Evolutionary conservation across 345 rosid species (phyloP).

Genomic region (Acer negundo): DNA sequence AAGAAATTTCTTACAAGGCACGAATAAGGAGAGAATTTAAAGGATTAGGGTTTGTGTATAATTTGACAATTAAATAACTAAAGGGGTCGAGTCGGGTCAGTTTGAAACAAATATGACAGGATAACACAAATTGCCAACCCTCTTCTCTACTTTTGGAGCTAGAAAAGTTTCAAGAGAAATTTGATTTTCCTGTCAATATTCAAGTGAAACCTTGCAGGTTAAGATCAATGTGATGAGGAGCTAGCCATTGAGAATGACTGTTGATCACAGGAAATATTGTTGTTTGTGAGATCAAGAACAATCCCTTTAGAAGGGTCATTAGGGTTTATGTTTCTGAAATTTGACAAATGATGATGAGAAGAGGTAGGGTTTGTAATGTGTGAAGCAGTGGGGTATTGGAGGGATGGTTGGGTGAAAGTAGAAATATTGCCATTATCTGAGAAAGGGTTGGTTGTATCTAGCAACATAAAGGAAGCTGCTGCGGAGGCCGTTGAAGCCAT

Average conservation of each 20-base stretch:
- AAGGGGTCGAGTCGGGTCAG: background rate
- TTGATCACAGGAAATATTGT: slow-evolving; percentile 1
- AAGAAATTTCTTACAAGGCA: no score
- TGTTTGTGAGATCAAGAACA: slow-evolving; percentile 44
- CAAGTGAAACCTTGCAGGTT: slow-evolving; percentile 19
- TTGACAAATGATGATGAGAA: slow-evolving; percentile 21
- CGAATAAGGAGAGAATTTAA: background rate
- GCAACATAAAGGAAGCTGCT: slow-evolving; percentile 48
- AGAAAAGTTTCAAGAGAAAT: background rate
- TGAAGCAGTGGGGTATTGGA: slow-evolving; percentile 13
- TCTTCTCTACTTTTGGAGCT: background rate
- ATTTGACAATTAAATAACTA: background rate
- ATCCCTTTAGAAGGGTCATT: slow-evolving; percentile 44
- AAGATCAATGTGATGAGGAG: slow-evolving; percentile 20
- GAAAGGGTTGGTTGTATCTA: slow-evolving; percentile 42
- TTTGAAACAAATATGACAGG: background rate
- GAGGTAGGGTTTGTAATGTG: slow-evolving; percentile 23
- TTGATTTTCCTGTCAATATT: slow-evolving; percentile 23
- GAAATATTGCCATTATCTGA: slow-evolving; percentile 14
- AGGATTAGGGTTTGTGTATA: background rate
- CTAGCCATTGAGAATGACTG: slow-evolving; percentile 1
- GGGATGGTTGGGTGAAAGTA: slow-evolving; percentile 20
- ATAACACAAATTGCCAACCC: background rate
- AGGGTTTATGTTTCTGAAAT: slow-evolving; percentile 25
- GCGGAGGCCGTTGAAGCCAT: slow-evolving; percentile 58